Evolutionary conservation across 176 grass and related monocot species (phyloP), one percentile per base, ranked within the genome.

Genomic region (Phragmites australis): DNA sequence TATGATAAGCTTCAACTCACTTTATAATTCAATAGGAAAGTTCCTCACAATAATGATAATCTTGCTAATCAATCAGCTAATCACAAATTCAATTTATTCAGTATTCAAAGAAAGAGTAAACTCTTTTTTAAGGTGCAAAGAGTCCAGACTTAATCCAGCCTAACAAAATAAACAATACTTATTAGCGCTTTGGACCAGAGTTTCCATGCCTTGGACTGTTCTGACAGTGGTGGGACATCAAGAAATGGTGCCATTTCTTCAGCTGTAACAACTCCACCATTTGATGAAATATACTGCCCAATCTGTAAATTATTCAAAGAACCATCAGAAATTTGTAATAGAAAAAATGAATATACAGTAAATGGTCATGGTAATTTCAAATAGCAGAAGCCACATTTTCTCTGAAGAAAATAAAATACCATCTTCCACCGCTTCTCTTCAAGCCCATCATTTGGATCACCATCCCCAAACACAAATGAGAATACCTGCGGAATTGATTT

Each of bases 391-490:
- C 37, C 59, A 83, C 8, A 67, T 32, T 75, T 42, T 83, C 23
- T 50, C 12, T n/a, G 44, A 76, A 65, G 44, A 26, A 44, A 73
- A 86, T 62, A 55, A 53, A 6, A 67, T 94, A 98, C 96, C 88
- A 95, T 87, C 62, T 95, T 98, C 96, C 96, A 98, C 32, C 96
- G 90, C 79, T 91, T 89, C 76, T 98, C 96, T 91, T 98, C 96
- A 83, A 98, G 88, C 63, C 92, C 92, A 46, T 95, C 86, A 78
- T 98, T 98, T 83, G 96, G 96, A 88, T 98, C 86, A 29, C 96
- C 90, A 83, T 98, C 92, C 66, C 96, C 96, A 88, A 98, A 98
- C 53, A 98, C 96, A 89, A 98, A 98, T 27, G 96, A 98, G 76
- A 98, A 98, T 18, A 98, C 86, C 96, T 98, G 79, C 45, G 61